phyloP scores from a whole-genome alignment of 306 rosid species.

The Biancaea sappan region DNA sequence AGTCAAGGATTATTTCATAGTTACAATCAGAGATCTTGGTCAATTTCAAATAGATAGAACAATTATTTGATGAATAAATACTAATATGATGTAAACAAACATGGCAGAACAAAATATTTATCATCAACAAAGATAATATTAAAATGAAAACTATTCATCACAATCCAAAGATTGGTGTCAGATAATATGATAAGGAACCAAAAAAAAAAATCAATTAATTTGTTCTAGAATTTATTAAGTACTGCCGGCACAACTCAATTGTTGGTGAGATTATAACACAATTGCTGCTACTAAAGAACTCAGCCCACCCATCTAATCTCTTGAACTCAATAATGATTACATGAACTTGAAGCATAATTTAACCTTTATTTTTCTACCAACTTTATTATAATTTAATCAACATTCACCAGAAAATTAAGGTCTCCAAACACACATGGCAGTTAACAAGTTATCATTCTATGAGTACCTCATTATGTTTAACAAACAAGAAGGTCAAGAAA shows the following conservation, averaged over 20 bases:
- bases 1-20: slow-evolving; percentile 62
- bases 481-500: background rate
- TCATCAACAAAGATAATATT: background rate
- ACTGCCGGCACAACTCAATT: background rate
- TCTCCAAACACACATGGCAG: background rate
- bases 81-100: slow-evolving; percentile 22
- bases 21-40: background rate
- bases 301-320: background rate
- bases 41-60: slow-evolving; percentile 23
- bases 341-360: slow-evolving; percentile 3
- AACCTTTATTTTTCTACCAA: background rate
- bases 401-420: background rate
- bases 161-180: slow-evolving; percentile 4
- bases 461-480: background rate
- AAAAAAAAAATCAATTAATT: background rate
- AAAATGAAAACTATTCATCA: background rate
- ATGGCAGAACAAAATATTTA: background rate
- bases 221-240: background rate
- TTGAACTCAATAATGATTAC: slow-evolving; percentile 7
- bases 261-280: background rate
- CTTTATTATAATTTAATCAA: background rate
- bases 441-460: slow-evolving; percentile 1
- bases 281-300: slow-evolving; percentile 1
- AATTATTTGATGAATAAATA: background rate
- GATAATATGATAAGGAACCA: slow-evolving; percentile 10